Evolutionary conservation across 768 basidiomycete species (phyloP).

Genomic region (Amanita muscaria): DNA sequence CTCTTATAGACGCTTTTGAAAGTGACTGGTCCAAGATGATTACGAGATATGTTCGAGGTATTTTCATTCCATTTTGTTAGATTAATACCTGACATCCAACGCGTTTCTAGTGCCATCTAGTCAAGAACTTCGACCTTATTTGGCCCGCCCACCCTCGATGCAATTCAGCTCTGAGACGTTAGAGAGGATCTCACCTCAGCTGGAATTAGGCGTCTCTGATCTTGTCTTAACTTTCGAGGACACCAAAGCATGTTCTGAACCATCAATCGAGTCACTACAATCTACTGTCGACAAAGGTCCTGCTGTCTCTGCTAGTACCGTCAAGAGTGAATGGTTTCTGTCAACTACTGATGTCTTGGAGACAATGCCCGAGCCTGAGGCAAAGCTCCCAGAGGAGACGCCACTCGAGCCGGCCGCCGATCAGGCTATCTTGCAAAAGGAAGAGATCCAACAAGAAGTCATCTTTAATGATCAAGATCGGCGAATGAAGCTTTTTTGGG

Average conservation of each 20-base stretch:
- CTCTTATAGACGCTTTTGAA: background rate
- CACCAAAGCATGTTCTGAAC: background rate
- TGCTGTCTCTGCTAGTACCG: background rate
- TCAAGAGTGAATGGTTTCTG: constrained; percentile 6
- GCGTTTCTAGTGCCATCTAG: background rate
- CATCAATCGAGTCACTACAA: background rate
- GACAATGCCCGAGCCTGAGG: background rate
- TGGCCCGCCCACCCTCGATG: background rate
- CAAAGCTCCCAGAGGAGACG: background rate
- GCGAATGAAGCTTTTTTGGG: constrained; percentile 33
- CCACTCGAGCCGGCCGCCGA: background rate
- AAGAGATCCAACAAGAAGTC: background rate
- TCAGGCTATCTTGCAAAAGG: background rate
- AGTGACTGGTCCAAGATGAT: constrained; percentile 36
- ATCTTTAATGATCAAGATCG: constrained; percentile 13
- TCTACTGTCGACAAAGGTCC: background rate
- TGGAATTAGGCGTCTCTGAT: background rate
- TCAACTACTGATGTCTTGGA: constrained; percentile 2
- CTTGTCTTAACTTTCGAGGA: background rate
- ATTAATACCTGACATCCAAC: background rate
- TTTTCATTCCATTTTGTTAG: constrained; percentile 1
- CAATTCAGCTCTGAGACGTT: background rate
- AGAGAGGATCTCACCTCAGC: background rate
- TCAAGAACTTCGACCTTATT: background rate
- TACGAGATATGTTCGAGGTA: constrained; percentile 21